Base-by-base conservation (phyloP, 352 stramenopile species). In the Phytophthora multivora region DNA sequence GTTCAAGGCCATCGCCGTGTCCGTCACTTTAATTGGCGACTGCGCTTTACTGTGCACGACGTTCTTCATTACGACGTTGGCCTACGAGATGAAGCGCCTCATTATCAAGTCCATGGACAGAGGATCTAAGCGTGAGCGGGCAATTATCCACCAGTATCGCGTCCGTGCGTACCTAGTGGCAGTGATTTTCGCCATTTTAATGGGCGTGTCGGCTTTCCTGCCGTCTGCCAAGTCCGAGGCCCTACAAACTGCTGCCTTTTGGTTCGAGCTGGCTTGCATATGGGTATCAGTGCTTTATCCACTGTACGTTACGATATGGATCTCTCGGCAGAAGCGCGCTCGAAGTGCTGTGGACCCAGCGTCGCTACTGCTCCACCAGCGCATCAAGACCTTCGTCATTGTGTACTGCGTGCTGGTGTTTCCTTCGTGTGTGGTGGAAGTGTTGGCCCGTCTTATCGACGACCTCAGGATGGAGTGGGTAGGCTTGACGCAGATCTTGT, bases 401-500 rank as follows among this genome's bases (percentile, higher is more conserved):
- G 79, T 91, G 9, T 90, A 90, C 66, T 85, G 71, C 63, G 61
- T 82, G 33, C 72, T 89, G 35, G 73, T 83, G n/a, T 85, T 89
- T 15, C 80, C 83, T 5, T 68, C 77, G n/a, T 86, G 77, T 35
- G 19, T 89, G 9, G 66, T 88, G 10, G 73, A 89, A 48, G 36
- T 85, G 21, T 51, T 81, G 11, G 16, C 55, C 4, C 64, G 71
- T 3, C 21, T 68, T 23, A 39, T 70, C 6, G 63, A 74, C 31
- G 30, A 69, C 26, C 46, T 82, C 16, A 69, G 60, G 11, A 80
- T 80, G 36, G 47, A 77, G 18, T 83, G 62, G 64, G 55, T 88
- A 11, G 80, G 78, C 2, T 23, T 86, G 21, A 79, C 63, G 9
- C 75, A 88, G 51, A 68, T 75, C 33, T 54, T 90, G 0, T 90